phyloP scores from a whole-genome alignment of 495 filamentous ascomycete genomes.

The Aspergillus nanangensis region DNA sequence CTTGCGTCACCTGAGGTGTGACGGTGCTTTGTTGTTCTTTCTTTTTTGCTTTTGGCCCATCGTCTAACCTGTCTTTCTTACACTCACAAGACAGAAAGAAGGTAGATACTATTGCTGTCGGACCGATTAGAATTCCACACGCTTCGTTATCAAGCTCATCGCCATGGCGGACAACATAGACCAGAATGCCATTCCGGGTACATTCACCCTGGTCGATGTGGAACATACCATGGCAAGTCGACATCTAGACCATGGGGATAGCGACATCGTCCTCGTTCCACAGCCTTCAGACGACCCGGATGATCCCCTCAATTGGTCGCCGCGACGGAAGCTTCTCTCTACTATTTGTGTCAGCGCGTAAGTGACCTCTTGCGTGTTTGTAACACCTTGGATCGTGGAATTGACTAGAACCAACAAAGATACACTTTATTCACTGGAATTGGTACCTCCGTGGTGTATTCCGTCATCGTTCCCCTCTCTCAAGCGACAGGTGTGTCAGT shows the following conservation, averaged over 20 bases:
- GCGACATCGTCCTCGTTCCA: conserved; percentile 55
- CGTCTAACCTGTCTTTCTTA: no score
- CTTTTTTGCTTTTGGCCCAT: no score
- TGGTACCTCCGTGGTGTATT: conserved; percentile 56
- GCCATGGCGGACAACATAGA: conserved; percentile 33
- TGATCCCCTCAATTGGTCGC: conserved; percentile 61
- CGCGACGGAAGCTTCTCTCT: conserved; percentile 48
- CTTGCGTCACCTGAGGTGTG: no score
- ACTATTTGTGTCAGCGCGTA: conserved; percentile 44
- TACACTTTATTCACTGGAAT: conserved; percentile 62
- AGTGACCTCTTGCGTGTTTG: conserved; percentile 1
- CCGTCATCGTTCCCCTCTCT: conserved; percentile 54
- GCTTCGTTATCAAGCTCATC: no score
- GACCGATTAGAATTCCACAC: no score
- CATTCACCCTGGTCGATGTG: conserved; percentile 52
- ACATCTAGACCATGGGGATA: conserved; percentile 31
- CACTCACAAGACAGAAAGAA: no score
- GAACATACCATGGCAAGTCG: conserved; percentile 42
- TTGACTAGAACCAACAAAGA: conserved; percentile 12
- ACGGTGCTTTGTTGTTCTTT: no score
- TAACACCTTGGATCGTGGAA: background rate
- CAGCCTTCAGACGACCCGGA: conserved; percentile 53
- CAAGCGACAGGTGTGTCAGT: conserved; percentile 51
- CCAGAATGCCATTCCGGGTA: conserved; percentile 45
- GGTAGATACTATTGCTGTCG: no score